A percentile compares a stretch with the other conserved stretches of the same genome.
phyloP scores from a whole-genome alignment of 1,284 basidiomycete species.

The Porogramme epimiltina region DNA sequence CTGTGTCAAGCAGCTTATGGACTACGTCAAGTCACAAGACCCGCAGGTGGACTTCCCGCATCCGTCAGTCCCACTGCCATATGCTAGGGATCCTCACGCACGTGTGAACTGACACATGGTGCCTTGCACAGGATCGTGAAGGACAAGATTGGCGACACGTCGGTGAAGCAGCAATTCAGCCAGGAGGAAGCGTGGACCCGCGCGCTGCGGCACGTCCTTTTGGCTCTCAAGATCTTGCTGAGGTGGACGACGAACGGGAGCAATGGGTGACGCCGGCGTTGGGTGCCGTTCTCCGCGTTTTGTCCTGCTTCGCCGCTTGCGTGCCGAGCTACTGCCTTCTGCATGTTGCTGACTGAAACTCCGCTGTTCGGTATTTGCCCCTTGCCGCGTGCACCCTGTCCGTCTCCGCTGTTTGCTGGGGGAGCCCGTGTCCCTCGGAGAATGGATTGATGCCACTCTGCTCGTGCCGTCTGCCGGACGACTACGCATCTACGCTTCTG shows the following conservation, averaged over 20 bases:
- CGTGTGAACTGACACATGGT: slow-evolving; percentile 11
- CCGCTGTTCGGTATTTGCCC: no score
- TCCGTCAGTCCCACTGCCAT: slow-evolving; percentile 55
- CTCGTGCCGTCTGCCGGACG: no score
- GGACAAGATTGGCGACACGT: slow-evolving; percentile 95
- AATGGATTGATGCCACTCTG: no score
- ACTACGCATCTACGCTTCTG: no score
- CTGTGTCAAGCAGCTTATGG: slow-evolving; percentile 89
- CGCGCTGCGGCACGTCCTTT: slow-evolving; percentile 87
- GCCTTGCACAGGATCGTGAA: slow-evolving; percentile 70
- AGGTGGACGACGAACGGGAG: slow-evolving; percentile 83
- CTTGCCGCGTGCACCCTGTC: no score
- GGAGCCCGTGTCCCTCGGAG: no score
- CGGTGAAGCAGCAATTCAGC: slow-evolving; percentile 91
- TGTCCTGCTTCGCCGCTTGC: no score
- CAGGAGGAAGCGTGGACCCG: slow-evolving; percentile 97
- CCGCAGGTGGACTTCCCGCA: slow-evolving; percentile 80
- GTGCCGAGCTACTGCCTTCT: no score
- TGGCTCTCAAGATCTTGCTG: slow-evolving; percentile 84
- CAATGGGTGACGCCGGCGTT: slow-evolving; percentile 53
- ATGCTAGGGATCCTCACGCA: background rate
- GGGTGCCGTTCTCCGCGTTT: no score
- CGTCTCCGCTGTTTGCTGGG: no score
- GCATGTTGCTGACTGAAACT: no score
- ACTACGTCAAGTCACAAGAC: slow-evolving; percentile 79